Evolutionary conservation across 768 basidiomycete genomes (phyloP).

Genomic region (Butyriboletus loyo): DNA sequence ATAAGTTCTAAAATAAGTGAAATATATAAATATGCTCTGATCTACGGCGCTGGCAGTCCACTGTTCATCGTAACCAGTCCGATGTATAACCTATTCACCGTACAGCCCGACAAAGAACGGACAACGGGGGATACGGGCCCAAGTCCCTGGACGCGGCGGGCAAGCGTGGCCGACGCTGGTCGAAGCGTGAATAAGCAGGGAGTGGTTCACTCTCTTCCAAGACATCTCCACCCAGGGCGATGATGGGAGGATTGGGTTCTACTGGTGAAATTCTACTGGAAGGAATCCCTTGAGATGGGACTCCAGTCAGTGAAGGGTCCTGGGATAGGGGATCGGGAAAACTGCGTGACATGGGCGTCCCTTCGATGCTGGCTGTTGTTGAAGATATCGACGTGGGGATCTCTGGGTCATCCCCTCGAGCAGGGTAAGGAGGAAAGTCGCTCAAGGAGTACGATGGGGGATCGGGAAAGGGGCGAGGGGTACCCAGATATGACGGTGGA

Average conservation of each 20-base stretch:
- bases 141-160: constrained; percentile 16
- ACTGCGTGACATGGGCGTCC: too few relatives aligned
- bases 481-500: constrained; percentile 17
- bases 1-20: constrained; percentile 1
- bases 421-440: not conserved
- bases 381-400: not conserved
- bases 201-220: constrained; percentile 10
- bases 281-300: constrained; percentile 7
- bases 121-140: constrained; percentile 29
- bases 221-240: not conserved
- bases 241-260: not conserved
- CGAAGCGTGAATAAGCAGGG: constrained; percentile 30
- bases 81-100: not conserved
- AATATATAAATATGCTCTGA: constrained; percentile 2
- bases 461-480: constrained; percentile 1
- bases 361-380: not conserved
- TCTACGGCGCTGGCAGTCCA: too few relatives aligned
- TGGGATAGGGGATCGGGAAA: constrained; percentile 5
- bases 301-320: constrained; percentile 16
- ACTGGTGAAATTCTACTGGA: not conserved
- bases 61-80: not conserved
- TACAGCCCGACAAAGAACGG: constrained; percentile 5
- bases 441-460: constrained; percentile 23
- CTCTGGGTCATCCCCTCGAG: not conserved
- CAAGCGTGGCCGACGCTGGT: constrained; percentile 17